Percentiles rank a stretch among this genome's conserved stretches.
phyloP scores from a whole-genome alignment of 1,284 basidiomycete genomes.

The Mycosarcoma maydis region DNA sequence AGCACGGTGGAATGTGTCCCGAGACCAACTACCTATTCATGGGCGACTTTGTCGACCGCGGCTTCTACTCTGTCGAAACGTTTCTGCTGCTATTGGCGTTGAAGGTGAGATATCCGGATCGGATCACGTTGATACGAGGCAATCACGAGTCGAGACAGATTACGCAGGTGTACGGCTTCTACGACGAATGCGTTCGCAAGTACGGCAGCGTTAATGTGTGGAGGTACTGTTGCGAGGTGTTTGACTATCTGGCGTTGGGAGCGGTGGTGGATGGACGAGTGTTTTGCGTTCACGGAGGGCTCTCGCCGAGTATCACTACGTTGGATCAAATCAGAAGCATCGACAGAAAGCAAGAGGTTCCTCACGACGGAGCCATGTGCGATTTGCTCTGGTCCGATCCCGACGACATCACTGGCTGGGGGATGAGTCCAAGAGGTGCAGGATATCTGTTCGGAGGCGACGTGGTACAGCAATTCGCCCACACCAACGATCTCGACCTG shows the following conservation, averaged over 20 bases:
- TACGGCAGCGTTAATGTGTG: constrained; percentile 95
- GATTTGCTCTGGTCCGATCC: constrained; percentile 99
- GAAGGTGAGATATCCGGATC: constrained; percentile 96
- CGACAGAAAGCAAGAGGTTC: constrained; percentile 96
- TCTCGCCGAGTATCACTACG: constrained; percentile 71
- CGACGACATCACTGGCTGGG: constrained; percentile 76
- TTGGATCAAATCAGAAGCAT: constrained; percentile 81
- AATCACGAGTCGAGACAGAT: constrained; percentile 99
- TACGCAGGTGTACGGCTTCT: constrained; percentile 94
- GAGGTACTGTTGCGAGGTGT: constrained; percentile 98
- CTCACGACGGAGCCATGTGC: constrained; percentile 99
- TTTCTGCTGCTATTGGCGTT: constrained; percentile 92
- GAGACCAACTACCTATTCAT: constrained; percentile 98
- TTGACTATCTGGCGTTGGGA: constrained; percentile 92
- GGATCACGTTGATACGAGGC: constrained; percentile 94
- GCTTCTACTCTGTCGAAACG: constrained; percentile 97
- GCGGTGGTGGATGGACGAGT: constrained; percentile 96
- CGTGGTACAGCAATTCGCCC: constrained; percentile 87
- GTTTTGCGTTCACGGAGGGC: constrained; percentile 89
- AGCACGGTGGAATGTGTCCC: constrained; percentile 92
- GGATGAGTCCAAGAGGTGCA: constrained; percentile 93
- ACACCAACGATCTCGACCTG: constrained; percentile 90
- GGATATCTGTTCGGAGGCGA: constrained; percentile 95
- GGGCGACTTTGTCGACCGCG: constrained; percentile 75
- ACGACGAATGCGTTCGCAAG: constrained; percentile 97